Percentiles rank a stretch among this genome's conserved stretches.
These are phyloP conservation scores for Thymus quinquecostatus DNA, from an alignment of 257 asterid species.

Conservation along the genomic window DNA sequence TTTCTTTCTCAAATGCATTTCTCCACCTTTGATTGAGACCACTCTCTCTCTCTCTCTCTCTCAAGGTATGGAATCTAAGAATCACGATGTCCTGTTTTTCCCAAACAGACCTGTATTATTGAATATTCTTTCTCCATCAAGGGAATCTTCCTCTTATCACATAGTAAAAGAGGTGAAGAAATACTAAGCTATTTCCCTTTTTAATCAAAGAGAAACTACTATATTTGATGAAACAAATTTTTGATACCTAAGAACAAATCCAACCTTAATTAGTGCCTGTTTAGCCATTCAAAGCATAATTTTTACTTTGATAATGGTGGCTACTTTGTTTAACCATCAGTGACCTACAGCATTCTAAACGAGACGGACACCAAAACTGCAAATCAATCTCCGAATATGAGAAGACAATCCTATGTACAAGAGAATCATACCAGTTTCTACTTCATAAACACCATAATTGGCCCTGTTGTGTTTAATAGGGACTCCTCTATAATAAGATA, in stretches of 20 bases:
- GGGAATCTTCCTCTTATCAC: slow-evolving; percentile 17
- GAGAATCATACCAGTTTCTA: too few species aligned
- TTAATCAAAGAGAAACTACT: slow-evolving; percentile 5
- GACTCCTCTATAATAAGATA: background rate
- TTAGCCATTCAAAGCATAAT: slow-evolving; percentile 20
- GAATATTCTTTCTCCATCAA: slow-evolving; percentile 26
- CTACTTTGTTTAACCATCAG: background rate
- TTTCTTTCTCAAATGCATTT: background rate
- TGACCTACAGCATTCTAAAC: too few species aligned
- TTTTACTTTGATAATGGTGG: slow-evolving; percentile 3
- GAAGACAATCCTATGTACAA: too few species aligned
- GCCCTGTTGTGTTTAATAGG: background rate
- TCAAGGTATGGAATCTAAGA: slow-evolving; percentile 37
- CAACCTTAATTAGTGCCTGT: background rate
- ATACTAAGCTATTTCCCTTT: background rate
- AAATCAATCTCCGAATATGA: too few species aligned
- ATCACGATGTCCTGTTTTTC: slow-evolving; percentile 31
- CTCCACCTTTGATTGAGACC: slow-evolving; percentile 33
- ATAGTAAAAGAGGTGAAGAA: background rate
- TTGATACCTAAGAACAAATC: slow-evolving; percentile 14
- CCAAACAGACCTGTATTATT: slow-evolving; percentile 9
- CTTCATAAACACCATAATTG: too few species aligned
- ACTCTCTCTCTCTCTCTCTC: background rate
- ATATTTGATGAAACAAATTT: slow-evolving; percentile 9
- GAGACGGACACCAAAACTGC: too few species aligned